Percentiles rank a stretch among this genome's conserved stretches.
Conservation (phyloP, 1,284 basidiomycete species). For the Vanrija pseudolonga region DNA sequence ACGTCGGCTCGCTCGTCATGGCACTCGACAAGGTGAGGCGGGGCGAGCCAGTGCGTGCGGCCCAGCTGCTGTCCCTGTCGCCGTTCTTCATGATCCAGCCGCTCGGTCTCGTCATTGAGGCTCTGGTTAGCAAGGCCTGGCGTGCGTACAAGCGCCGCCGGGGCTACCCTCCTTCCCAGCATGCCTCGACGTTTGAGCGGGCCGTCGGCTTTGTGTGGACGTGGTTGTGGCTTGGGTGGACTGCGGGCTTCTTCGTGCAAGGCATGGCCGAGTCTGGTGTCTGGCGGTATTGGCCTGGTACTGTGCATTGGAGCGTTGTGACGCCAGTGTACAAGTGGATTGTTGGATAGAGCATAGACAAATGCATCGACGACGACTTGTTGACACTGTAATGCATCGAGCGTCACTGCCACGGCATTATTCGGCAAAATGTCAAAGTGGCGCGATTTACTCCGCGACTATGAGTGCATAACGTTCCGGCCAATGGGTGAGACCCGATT, state of each 20-base stretch:
- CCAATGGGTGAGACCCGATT: not conserved
- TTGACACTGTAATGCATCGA: not conserved
- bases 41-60: conserved; percentile 5
- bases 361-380: not conserved
- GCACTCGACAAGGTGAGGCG: conserved; percentile 16
- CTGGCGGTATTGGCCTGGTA: conserved; percentile 14
- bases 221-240: conserved; percentile 43
- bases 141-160: conserved; percentile 10
- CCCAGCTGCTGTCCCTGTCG: conserved; percentile 21
- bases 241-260: conserved; percentile 35
- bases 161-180: not conserved
- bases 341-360: not conserved
- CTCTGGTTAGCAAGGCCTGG: conserved; percentile 29
- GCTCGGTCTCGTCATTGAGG: conserved; percentile 33
- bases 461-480: not conserved
- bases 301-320: not conserved
- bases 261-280: conserved; percentile 27
- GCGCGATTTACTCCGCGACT: not conserved
- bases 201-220: conserved; percentile 36
- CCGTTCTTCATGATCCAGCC: conserved; percentile 44
- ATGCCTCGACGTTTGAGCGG: conserved; percentile 25
- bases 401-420: not conserved
- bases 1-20: conserved; percentile 26
- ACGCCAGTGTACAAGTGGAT: not conserved
- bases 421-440: too few relatives aligned